Evolutionary conservation across 345 rosid species (phyloP).

Genomic region (Camelina laxa): DNA sequence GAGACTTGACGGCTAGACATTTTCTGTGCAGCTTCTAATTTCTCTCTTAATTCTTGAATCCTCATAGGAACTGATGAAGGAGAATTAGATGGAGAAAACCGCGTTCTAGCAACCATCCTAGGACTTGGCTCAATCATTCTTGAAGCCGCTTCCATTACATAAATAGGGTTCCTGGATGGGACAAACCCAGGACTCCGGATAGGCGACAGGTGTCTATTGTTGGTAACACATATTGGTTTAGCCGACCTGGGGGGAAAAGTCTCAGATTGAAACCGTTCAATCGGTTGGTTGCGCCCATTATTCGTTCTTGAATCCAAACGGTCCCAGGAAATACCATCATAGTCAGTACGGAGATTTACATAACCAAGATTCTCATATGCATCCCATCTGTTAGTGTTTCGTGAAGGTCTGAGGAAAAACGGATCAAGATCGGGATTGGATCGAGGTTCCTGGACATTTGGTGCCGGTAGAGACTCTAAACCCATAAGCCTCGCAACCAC

Average conservation of each 20-base stretch:
- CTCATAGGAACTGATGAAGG: slow-evolving; percentile 73
- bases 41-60: slow-evolving; percentile 74
- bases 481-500: slow-evolving; percentile 98
- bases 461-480: slow-evolving; percentile 77
- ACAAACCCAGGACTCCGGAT: slow-evolving; percentile 64
- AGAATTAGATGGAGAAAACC: slow-evolving; percentile 52
- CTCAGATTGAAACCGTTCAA: slow-evolving; percentile 84
- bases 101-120: slow-evolving; percentile 46
- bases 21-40: slow-evolving; percentile 66
- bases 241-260: slow-evolving; percentile 75
- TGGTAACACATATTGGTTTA: slow-evolving; percentile 63
- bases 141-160: slow-evolving; percentile 81
- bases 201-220: slow-evolving; percentile 81
- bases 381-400: slow-evolving; percentile 47
- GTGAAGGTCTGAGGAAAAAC: slow-evolving; percentile 43
- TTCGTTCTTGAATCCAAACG: slow-evolving; percentile 47
- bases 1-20: slow-evolving; percentile 52
- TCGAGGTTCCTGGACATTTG: slow-evolving; percentile 51
- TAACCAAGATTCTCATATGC: slow-evolving; percentile 52
- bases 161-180: slow-evolving; percentile 56
- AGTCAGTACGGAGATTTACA: slow-evolving; percentile 44
- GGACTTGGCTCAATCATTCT: slow-evolving; percentile 82
- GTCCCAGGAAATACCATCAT: slow-evolving; percentile 47
- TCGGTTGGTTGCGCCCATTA: slow-evolving; percentile 56
- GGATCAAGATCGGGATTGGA: slow-evolving; percentile 47